Base-by-base conservation (phyloP, 106 monocot species). In the Dactylorhiza incarnata region DNA sequence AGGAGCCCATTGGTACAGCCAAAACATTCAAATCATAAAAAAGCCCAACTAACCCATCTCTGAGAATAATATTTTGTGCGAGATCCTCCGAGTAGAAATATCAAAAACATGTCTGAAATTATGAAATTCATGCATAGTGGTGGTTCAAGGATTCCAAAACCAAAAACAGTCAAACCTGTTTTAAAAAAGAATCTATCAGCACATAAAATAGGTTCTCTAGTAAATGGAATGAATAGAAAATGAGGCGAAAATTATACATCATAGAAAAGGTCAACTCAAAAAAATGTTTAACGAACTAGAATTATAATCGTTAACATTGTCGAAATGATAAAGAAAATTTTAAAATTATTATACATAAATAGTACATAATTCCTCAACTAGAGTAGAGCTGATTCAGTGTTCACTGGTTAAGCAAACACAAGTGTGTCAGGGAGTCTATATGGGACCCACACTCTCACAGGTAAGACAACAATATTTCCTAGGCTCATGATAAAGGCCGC, bases 1-100 rank as follows among this genome's bases (percentile, higher is more conserved):
- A 80, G 10, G 87, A 77, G 52, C 75, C 84, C 91, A 87, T 67
- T 87, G 75, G 37, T 67, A 12, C 29, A 14, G 29, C 11, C 67
- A 67, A 67, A 1, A 22, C 1, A 22, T 61, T 61, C 11, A 37
- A 67, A 37, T 67, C 37, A 43, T 67, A 11, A 62, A 62, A 62
- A n/a, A 62, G 5, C 19, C 23, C 20, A 22, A 62, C 20, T 62
- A 62, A 62, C 62, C 62, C 62, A 62, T 62, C 19, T 67, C 67
- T 43, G 26, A 43, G 1, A 37, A 14, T 19, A 67, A 26, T 37
- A 67, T 37, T 19, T 43, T 9, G 37, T 67, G 37, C 12, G 11
- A 67, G 43, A 37, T 67, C 26, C 13, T 11, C 43, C 14, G 26
- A 12, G 43, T 13, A 10, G 2, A 67, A 67, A 37, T 37, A 67